Evolutionary conservation across 106 monocot genomes (phyloP), one percentile per base, ranked within the genome.

Genomic region (Chionographis japonica): DNA sequence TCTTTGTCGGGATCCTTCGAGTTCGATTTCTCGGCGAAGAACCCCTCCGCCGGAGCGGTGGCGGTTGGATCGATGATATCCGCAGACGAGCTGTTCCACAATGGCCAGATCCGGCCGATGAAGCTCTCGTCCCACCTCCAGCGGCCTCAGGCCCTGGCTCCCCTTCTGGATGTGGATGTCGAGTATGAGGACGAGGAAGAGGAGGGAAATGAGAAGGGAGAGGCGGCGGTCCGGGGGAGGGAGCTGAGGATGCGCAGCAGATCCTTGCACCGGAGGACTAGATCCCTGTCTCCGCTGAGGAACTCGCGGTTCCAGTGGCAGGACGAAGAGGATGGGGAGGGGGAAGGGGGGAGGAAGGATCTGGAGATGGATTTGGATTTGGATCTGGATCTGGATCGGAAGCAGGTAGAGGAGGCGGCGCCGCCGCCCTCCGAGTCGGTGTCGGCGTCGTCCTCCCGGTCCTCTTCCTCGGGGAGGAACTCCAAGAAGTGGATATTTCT

Each of bases 401-500:
- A 86, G 56, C 63, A 43, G 3, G 20, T 16, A 20, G 79, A 76
- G 62, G 54, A 67, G 12, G 51, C 57, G 12, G 66, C 73, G 56
- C 68, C 77, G 3, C 63, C 82, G 20, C 63, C 50, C 27, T 74
- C 86, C n/a, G 61, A 41, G 14, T 79, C 72, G 19, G 60, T 66
- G 10, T 84, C 85, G 0, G 72, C 83, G 4, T 89, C 93, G 12
- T 61, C 77, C 13, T 90, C 90, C 8, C 46, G 80, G 19, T 85
- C 88, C 8, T 84, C 93, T 3, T 89, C 93, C 20, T 81, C 93
- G 0, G 72, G 79, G 2, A 53, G 87, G 41, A 83, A 79, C 79
- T 89, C 93, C 3, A 89, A 90, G 80, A 71, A 87, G 11, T 95
- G 94, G 94, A 80, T 97, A 38, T 92, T 92, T 65, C 74, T 97